Evolutionary conservation across 73 alveolate species (phyloP).

Genomic region (Symbiodinium pilosum): DNA sequence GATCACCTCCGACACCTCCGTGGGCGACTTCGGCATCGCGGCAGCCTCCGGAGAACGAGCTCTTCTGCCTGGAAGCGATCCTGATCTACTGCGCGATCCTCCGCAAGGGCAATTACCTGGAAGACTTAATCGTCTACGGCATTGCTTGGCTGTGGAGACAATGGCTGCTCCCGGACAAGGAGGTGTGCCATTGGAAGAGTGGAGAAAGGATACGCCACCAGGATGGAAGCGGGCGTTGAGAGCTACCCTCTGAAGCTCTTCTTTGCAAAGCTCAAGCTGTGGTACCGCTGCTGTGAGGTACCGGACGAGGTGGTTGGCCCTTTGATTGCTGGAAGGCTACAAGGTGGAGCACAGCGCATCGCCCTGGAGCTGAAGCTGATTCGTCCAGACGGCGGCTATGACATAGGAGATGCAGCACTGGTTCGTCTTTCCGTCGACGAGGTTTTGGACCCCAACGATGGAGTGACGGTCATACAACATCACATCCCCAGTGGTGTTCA

Average conservation of each 20-base stretch:
- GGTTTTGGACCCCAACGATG: not conserved
- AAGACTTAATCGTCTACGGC: not conserved
- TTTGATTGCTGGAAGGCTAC: not conserved
- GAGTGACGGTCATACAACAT: not conserved
- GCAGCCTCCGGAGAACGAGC: not conserved
- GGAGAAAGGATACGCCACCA: constrained; percentile 2
- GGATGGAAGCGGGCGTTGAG: not conserved
- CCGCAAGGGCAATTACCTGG: not conserved
- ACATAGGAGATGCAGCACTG: not conserved
- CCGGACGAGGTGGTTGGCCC: constrained; percentile 41
- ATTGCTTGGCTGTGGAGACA: not conserved
- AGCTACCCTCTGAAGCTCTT: not conserved
- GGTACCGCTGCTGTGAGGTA: not conserved
- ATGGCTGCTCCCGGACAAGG: not conserved
- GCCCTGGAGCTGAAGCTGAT: constrained; percentile 10
- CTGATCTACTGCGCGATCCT: not conserved
- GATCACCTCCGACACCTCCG: not conserved
- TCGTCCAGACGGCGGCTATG: not conserved
- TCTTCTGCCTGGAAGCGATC: not conserved
- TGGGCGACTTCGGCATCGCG: not conserved
- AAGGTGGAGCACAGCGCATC: not conserved
- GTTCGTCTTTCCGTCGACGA: not conserved
- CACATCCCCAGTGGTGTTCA: constrained; percentile 6
- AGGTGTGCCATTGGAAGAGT: constrained; percentile 5
- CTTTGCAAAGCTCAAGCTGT: constrained; percentile 2